Evolutionary conservation across 2,329 filamentous ascomycete genomes (phyloP), one percentile per base, ranked within the genome.

Genomic region (Leptographium lundbergii): DNA sequence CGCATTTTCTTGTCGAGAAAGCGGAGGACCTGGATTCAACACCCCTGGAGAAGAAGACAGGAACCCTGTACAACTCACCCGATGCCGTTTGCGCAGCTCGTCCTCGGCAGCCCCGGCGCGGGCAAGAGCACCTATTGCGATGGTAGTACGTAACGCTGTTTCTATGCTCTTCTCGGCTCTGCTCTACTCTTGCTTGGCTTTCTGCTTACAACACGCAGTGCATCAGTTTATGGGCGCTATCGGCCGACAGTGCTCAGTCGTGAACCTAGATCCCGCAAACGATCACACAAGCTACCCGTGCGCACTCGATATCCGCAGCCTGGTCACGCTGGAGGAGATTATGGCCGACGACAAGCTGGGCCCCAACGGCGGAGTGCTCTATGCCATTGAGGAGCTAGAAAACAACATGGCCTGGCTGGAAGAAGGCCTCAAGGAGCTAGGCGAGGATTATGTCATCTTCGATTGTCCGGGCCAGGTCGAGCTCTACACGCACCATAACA

Each of bases 51-150:
- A 10, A 17, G 36, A 39, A 17, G 13, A 39, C 22, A 50, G 13
- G 10, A 22, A 13, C 9, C 17, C 13, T 25, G 22, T 6, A 27
- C 22, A 25, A 24, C 47, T 25, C 13, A 27, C 22, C 14, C n/a
- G 4, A 84, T 84, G 81, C 80, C 81, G 56, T 84, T 84, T 67
- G 81, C 78, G 61, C 88, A 95, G 75, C 84, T 96, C 51, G 85
- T 96, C 45, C 85, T 96, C 67, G 94, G 94, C n/a, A 92, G 91
- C 65, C 94, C 94, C 7, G 94, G 94, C 67, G 85, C 91, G 34
- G 94, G 94, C 62, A 99, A 99, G 76, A 96, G 91, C 64, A 99
- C 94, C 9, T 96, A 96, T 71, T 97, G 92, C 77, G 90, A 97
- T 84, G 94, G 94, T 69, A 96, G 84, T 86, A 72, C 71, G 83